These are phyloP conservation scores for Eucalyptus albens DNA, from an alignment of 345 rosid genomes.

Conservation along the genomic window DNA sequence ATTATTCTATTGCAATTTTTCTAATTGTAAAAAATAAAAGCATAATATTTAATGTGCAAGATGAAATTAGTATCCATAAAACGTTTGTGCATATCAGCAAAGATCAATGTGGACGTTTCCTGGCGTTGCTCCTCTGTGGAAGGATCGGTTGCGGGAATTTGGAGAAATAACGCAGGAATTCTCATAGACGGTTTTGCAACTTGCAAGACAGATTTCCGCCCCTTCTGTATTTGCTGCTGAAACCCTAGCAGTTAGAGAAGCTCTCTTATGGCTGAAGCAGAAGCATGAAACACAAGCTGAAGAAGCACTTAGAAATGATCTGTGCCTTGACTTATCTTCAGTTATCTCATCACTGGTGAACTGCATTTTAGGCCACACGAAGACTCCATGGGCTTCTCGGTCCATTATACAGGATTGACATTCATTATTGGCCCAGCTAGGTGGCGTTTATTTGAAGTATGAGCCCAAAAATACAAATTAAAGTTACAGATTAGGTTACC, in stretches of 20 bases:
- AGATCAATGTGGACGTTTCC: fast-evolving
- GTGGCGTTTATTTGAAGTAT: fast-evolving
- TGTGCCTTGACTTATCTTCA: background rate
- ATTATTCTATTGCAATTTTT: background rate
- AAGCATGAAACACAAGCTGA: background rate
- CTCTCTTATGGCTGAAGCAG: background rate
- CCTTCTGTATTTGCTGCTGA: background rate
- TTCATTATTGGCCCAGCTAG: background rate
- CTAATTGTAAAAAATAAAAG: background rate
- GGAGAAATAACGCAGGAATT: background rate
- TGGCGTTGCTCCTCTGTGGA: background rate
- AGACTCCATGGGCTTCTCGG: background rate
- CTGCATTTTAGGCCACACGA: background rate
- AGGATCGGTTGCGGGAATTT: background rate
- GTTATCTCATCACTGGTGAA: background rate
- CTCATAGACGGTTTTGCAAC: background rate
- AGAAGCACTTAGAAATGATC: background rate
- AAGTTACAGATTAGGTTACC: fast-evolving
- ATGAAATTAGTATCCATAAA: background rate
- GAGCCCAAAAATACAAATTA: fast-evolving
- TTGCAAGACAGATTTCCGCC: background rate
- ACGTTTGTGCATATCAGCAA: background rate
- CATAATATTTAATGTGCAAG: background rate
- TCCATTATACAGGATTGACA: background rate
- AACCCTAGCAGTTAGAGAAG: background rate